Percentiles rank a stretch among this genome's conserved stretches.
Evolutionary conservation across 768 basidiomycete genomes (phyloP).

Genomic region (Cantharellus cinnabarinus): DNA sequence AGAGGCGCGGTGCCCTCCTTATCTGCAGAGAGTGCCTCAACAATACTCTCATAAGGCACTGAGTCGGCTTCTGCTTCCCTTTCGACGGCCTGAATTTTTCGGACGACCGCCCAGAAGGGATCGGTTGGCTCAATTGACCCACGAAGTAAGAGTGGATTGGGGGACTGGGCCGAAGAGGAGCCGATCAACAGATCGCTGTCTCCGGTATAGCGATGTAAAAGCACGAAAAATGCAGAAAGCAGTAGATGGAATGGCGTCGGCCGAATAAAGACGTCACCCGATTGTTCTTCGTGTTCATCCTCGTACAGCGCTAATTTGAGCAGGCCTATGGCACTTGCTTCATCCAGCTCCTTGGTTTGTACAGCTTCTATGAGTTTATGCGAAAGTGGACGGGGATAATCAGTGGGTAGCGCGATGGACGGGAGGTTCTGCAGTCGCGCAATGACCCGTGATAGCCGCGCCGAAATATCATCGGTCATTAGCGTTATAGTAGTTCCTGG

Average conservation of each 20-base stretch:
- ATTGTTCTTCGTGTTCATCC: conserved; percentile 30
- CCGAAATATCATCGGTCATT: background rate
- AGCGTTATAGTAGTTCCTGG: too few relatives aligned
- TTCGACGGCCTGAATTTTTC: conserved; percentile 69
- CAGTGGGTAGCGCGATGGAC: conserved; percentile 80
- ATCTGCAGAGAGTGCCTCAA: conserved; percentile 43
- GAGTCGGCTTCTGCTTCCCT: conserved; percentile 62
- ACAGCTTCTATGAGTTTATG: conserved; percentile 73
- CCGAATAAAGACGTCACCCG: conserved; percentile 20
- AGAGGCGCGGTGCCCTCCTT: conserved; percentile 47
- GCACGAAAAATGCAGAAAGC: conserved; percentile 74
- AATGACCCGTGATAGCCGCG: conserved; percentile 18
- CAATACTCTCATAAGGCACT: conserved; percentile 60
- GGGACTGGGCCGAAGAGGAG: conserved; percentile 55
- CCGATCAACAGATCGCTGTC: conserved; percentile 88
- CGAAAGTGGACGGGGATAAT: conserved; percentile 69
- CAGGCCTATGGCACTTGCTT: conserved; percentile 50
- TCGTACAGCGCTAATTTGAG: conserved; percentile 63
- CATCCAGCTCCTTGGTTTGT: conserved; percentile 47
- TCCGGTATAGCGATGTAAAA: conserved; percentile 86
- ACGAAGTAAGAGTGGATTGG: conserved; percentile 67
- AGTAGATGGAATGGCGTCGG: conserved; percentile 84
- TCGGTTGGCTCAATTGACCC: conserved; percentile 66
- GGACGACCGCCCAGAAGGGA: conserved; percentile 75
- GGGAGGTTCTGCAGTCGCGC: conserved; percentile 56